Percentiles rank a stretch among this genome's conserved stretches.
phyloP scores from a whole-genome alignment of 2,329 filamentous ascomycete genomes.

The Pestalotiopsis sp. region DNA sequence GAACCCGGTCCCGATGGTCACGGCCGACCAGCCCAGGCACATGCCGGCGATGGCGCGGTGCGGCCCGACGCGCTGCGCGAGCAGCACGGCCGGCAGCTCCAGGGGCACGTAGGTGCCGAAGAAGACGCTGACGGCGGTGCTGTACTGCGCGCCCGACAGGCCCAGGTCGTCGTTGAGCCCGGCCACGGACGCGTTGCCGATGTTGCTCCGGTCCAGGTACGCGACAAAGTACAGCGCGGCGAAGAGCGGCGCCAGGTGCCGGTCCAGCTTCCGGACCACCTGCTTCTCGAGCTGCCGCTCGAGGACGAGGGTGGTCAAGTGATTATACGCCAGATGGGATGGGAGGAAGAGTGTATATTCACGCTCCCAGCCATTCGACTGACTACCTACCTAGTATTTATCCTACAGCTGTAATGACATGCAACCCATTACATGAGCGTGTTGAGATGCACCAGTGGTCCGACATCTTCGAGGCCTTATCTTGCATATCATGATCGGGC shows the following conservation, averaged over 20 bases:
- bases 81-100: conserved; percentile 18
- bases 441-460: not conserved
- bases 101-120: not conserved
- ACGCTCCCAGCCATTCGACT: not conserved
- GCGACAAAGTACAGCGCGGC: not conserved
- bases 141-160: not conserved
- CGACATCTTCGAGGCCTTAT: not conserved
- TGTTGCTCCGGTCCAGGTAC: conserved; percentile 1
- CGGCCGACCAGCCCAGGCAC: conserved; percentile 27
- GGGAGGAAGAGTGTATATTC: not conserved
- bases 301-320: not conserved
- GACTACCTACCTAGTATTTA: not conserved
- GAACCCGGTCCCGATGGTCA: conserved; percentile 22
- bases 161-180: not conserved
- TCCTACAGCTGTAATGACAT: not conserved
- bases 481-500: not conserved
- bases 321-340: not conserved
- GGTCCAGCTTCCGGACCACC: not conserved
- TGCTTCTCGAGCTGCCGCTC: not conserved
- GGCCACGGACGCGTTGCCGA: not conserved
- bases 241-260: not conserved
- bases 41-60: conserved; percentile 20
- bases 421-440: not conserved
- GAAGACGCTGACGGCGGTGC: not conserved
- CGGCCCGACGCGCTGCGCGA: conserved; percentile 37